These are phyloP conservation scores for Colletotrichum zoysiae DNA, from an alignment of 2,329 filamentous ascomycete genomes.

Conservation along the genomic window DNA sequence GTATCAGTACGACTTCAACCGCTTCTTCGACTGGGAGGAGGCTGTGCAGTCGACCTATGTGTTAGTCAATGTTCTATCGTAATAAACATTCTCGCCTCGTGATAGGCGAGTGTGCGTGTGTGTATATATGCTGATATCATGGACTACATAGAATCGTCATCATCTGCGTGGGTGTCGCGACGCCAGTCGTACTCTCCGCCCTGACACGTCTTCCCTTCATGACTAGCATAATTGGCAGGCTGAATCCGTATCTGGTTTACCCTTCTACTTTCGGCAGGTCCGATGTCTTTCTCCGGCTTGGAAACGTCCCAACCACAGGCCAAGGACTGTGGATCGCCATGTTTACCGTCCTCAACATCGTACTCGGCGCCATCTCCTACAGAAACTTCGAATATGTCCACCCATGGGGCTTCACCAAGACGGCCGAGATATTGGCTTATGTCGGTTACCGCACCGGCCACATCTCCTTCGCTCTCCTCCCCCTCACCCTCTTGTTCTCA, in stretches of 20 bases:
- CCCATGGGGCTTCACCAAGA: conserved; percentile 41
- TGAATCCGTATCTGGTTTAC: conserved; percentile 47
- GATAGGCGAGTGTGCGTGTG: too few species aligned
- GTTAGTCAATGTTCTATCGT: too few species aligned
- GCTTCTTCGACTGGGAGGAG: conserved; percentile 63
- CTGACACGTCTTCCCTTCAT: too few species aligned
- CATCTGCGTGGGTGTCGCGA: too few species aligned
- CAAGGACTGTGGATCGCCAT: conserved; percentile 53
- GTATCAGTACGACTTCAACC: conserved; percentile 63
- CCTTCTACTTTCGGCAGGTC: too few species aligned
- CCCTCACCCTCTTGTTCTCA: conserved; percentile 53
- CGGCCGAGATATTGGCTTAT: conserved; percentile 44
- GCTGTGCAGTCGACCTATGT: conserved; percentile 43
- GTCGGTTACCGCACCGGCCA: conserved; percentile 52
- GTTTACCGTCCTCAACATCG: conserved; percentile 48
- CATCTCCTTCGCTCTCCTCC: conserved; percentile 49
- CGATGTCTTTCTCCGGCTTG: too few species aligned
- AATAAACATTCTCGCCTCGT: too few species aligned
- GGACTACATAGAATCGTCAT: too few species aligned
- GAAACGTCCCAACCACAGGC: conserved; percentile 53
- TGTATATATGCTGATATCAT: too few species aligned
- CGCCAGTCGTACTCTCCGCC: too few species aligned
- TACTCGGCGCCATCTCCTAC: conserved; percentile 47
- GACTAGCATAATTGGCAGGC: neutral
- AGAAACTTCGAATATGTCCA: conserved; percentile 33